These are phyloP conservation scores for Penicillium expansum DNA, from an alignment of 2,329 filamentous ascomycete genomes.

Conservation along the genomic window DNA sequence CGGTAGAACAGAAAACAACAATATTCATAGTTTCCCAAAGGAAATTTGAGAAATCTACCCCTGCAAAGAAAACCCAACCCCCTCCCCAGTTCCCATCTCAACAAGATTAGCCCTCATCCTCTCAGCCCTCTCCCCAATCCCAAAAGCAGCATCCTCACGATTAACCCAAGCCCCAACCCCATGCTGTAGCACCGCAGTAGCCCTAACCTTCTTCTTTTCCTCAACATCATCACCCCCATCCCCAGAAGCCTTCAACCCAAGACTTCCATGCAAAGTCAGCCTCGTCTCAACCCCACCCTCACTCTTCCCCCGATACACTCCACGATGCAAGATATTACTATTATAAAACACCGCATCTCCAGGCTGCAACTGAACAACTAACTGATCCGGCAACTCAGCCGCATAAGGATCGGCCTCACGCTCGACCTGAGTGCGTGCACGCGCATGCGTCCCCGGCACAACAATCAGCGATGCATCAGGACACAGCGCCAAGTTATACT, in stretches of 20 bases:
- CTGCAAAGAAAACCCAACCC: slow-evolving; percentile 45
- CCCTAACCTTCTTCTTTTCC: slow-evolving; percentile 38
- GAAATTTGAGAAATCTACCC: slow-evolving; percentile 24
- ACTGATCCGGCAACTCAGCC: slow-evolving; percentile 58
- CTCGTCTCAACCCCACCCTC: slow-evolving; percentile 38
- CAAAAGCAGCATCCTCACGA: slow-evolving; percentile 42
- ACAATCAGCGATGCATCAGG: slow-evolving; percentile 72
- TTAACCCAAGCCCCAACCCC: slow-evolving; percentile 47
- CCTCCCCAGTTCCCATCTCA: slow-evolving; percentile 46
- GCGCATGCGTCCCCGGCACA: slow-evolving; percentile 71
- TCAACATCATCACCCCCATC: slow-evolving; percentile 16
- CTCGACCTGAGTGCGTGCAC: slow-evolving; percentile 69
- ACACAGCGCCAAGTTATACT: slow-evolving; percentile 83
- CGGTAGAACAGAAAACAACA: background rate
- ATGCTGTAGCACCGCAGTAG: slow-evolving; percentile 47
- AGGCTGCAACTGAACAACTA: slow-evolving; percentile 63
- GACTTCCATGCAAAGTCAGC: slow-evolving; percentile 45
- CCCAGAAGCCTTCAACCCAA: slow-evolving; percentile 37
- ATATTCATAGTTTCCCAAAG: background rate
- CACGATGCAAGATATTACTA: slow-evolving; percentile 71
- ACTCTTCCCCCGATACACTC: slow-evolving; percentile 42
- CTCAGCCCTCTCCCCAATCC: slow-evolving; percentile 39
- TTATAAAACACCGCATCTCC: slow-evolving; percentile 87
- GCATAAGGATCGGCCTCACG: slow-evolving; percentile 66
- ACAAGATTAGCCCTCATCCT: slow-evolving; percentile 46